Evolutionary conservation across 768 basidiomycete genomes (phyloP), one percentile per base, ranked within the genome.

Genomic region (Pisolithus orientalis): DNA sequence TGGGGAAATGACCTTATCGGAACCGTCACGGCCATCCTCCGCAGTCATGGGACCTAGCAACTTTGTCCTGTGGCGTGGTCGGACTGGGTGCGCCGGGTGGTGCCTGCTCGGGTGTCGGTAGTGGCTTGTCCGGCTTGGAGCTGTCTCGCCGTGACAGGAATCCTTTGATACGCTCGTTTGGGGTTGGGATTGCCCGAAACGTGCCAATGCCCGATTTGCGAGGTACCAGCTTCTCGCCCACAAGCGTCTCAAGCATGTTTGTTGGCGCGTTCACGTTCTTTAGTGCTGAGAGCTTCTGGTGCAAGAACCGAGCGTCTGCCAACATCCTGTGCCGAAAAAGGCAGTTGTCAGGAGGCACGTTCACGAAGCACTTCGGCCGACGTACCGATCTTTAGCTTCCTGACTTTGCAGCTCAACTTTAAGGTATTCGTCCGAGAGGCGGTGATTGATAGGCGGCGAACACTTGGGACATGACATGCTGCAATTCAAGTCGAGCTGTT

Each of bases 381-480:
- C 59, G 53, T 59, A 91, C 92, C 92, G 83, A 52, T 83, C 80
- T 72, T 95, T 96, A 24, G 90, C 93, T 54, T 86, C 89, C 53
- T 82, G 81, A 61, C 79, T 82, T 49, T 85, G 90, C 29, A 97
- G 73, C 58, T 94, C 90, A 51, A 96, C 83, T 63, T 78, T 82
- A 49, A 75, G 75, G 68, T 86, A 95, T 65, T 94, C 92, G 62
- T 94, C 91, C 38, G 85, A 85, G 21, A 99, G 75, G 34, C 90
- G 83, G 70, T 91, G 85, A 67, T 93, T 93, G 69, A 97, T 94
- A 13, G 91, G 91, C 85, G 17, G 89, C 89, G 55, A 97, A 86
- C 13, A 98, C 96, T 65, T 97, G 91, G 34, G 84, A 82, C 90
- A 97, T 94, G 64, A 99, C 92, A 66, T 80, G 81, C 90, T 96